Conservation (phyloP, 1,139 yeast species). For the Geotrichum macrosporum region DNA sequence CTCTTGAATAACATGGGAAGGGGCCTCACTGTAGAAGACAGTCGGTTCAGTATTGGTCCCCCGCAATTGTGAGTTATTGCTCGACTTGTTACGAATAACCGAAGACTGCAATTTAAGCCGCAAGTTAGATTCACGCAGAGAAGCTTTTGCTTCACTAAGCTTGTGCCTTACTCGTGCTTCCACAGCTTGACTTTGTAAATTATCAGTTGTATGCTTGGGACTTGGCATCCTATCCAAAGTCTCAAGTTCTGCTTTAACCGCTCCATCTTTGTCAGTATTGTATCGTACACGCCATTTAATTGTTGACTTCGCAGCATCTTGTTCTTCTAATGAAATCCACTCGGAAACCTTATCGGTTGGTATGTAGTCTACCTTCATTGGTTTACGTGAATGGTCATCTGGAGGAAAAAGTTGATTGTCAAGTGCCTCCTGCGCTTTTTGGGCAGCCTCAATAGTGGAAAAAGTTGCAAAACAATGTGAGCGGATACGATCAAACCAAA, state of each 20-base stretch:
- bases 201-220: neutral
- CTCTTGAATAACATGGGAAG: conserved; percentile 4
- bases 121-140: conserved; percentile 3
- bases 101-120: conserved; percentile 9
- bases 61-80: neutral
- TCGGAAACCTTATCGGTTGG: conserved; percentile 13
- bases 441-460: conserved; percentile 5
- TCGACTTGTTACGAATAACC: conserved; percentile 2
- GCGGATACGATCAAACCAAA: conserved; percentile 20
- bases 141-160: conserved; percentile 5
- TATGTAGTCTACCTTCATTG: conserved; percentile 14
- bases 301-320: conserved; percentile 12
- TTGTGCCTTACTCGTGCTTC: neutral
- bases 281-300: conserved; percentile 12
- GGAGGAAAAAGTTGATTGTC: conserved; percentile 10
- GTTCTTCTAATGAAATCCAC: conserved; percentile 18
- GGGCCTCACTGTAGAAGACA: conserved; percentile 11
- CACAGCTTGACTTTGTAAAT: neutral
- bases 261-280: neutral
- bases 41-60: neutral
- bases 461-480: conserved; percentile 18
- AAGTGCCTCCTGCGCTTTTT: conserved; percentile 9
- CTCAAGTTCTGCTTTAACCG: neutral
- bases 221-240: neutral
- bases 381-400: conserved; percentile 11